Percentiles rank a stretch among this genome's conserved stretches.
Evolutionary conservation across 768 basidiomycete species (phyloP).

Genomic region (Hysterangium stoloniferum): DNA sequence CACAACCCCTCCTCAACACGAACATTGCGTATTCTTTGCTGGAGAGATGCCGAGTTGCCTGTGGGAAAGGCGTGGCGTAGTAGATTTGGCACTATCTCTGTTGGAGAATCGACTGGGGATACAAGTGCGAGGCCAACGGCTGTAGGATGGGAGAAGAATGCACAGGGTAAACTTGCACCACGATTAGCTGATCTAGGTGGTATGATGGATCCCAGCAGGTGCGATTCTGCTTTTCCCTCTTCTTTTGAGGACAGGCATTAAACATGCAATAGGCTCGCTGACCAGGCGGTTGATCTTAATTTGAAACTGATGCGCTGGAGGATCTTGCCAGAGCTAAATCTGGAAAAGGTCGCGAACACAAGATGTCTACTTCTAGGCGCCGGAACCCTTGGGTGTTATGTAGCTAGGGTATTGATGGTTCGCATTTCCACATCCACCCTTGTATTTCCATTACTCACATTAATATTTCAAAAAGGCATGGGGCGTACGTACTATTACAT

Average conservation of each 20-base stretch:
- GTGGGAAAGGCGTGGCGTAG: slow-evolving; percentile 47
- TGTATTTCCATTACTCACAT: neutral
- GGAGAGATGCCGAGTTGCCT: slow-evolving; percentile 59
- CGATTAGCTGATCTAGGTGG: slow-evolving; percentile 86
- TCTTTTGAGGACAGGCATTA: neutral
- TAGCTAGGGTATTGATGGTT: slow-evolving; percentile 87
- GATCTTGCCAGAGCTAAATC: slow-evolving; percentile 79
- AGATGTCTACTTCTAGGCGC: slow-evolving; percentile 86
- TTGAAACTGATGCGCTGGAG: slow-evolving; percentile 98
- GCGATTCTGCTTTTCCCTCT: slow-evolving; percentile 11
- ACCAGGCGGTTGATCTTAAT: slow-evolving; percentile 97
- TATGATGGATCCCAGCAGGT: slow-evolving; percentile 92
- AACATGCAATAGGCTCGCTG: slow-evolving; percentile 56
- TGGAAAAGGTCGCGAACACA: slow-evolving; percentile 78
- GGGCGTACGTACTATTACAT: slow-evolving; percentile 90
- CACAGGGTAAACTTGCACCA: slow-evolving; percentile 78
- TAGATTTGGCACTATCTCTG: slow-evolving; percentile 46
- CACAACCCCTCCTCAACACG: slow-evolving; percentile 41
- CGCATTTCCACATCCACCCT: slow-evolving; percentile 14
- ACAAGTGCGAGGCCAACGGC: slow-evolving; percentile 40
- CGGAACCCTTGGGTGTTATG: slow-evolving; percentile 95
- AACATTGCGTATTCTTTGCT: slow-evolving; percentile 59
- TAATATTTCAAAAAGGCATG: slow-evolving; percentile 54
- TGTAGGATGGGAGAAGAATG: slow-evolving; percentile 96
- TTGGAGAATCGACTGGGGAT: slow-evolving; percentile 18